Conservation (phyloP, 2,329 filamentous ascomycete genomes). For the Aspergillus eucalypticola region DNA sequence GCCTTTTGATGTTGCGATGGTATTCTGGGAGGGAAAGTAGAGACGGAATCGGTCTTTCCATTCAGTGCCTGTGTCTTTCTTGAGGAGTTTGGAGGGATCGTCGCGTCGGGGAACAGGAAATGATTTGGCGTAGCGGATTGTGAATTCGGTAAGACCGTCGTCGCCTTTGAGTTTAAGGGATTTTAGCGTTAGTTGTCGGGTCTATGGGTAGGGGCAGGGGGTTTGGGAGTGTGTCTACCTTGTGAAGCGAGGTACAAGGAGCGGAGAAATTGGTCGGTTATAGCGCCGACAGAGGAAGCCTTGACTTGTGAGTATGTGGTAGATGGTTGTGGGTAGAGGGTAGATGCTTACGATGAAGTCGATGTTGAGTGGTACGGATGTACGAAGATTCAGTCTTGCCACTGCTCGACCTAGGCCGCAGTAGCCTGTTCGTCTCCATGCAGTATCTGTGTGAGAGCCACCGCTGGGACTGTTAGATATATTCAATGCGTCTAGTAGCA, state of each 20-base stretch:
- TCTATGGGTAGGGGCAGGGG: background rate
- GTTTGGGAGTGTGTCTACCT: conserved; percentile 41
- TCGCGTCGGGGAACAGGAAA: conserved; percentile 31
- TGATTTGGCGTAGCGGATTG: conserved; percentile 36
- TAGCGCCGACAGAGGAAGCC: conserved; percentile 77
- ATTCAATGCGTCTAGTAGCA: conserved; percentile 6
- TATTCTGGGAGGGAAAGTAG: conserved; percentile 77
- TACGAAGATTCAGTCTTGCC: conserved; percentile 61
- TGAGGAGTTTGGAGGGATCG: conserved; percentile 47
- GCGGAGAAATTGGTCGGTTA: conserved; percentile 68
- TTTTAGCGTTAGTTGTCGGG: conserved; percentile 1
- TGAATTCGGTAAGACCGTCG: conserved; percentile 47
- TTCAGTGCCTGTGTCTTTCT: conserved; percentile 34
- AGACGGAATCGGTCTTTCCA: conserved; percentile 63
- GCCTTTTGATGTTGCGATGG: conserved; percentile 65
- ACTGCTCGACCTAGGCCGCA: conserved; percentile 72
- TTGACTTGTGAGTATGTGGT: conserved; percentile 34
- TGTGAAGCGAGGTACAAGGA: conserved; percentile 60
- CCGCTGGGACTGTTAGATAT: conserved; percentile 45
- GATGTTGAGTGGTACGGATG: conserved; percentile 59
- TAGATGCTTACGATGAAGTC: conserved; percentile 66
- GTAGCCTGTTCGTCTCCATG: conserved; percentile 63
- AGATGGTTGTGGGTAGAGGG: background rate
- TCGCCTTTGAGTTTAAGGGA: conserved; percentile 40
- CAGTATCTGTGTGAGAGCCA: conserved; percentile 55